Evolutionary conservation across 495 filamentous ascomycete genomes (phyloP).

Genomic region (Parathielavia appendiculata): DNA sequence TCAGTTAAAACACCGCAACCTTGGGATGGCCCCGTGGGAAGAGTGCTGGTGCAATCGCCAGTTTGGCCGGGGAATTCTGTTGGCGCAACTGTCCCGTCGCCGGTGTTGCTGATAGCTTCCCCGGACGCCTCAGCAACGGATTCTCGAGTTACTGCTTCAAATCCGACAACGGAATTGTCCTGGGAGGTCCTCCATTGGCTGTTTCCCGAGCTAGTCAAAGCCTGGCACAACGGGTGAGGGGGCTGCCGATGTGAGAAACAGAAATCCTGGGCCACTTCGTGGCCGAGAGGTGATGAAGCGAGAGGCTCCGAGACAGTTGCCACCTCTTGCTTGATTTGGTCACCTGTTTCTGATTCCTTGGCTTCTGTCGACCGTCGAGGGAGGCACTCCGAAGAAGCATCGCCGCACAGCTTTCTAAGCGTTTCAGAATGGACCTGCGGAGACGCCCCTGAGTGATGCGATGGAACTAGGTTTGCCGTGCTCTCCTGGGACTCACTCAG

Average conservation of each 20-base stretch:
- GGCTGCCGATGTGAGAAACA: no score
- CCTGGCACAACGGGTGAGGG: background rate
- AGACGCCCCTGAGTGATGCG: background rate
- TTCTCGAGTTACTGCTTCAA: background rate
- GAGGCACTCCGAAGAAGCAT: no score
- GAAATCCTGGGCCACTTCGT: background rate
- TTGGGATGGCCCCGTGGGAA: no score
- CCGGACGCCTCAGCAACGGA: background rate
- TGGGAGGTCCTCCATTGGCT: background rate
- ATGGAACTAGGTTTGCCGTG: no score
- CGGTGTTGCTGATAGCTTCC: background rate
- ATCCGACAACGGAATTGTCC: background rate
- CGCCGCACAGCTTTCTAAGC: constrained; percentile 11
- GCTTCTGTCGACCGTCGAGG: background rate
- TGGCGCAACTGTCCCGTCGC: background rate
- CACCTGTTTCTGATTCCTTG: no score
- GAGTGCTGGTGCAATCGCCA: no score
- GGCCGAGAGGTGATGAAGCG: background rate
- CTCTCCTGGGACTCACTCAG: background rate
- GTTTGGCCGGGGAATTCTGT: no score
- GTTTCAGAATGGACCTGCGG: constrained; percentile 11
- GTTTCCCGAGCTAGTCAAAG: background rate
- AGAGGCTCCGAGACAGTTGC: background rate
- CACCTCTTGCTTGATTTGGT: background rate
- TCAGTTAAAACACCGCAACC: background rate